Base-by-base conservation (phyloP, 2,329 filamentous ascomycete species). In the Rutstroemia sp. region DNA sequence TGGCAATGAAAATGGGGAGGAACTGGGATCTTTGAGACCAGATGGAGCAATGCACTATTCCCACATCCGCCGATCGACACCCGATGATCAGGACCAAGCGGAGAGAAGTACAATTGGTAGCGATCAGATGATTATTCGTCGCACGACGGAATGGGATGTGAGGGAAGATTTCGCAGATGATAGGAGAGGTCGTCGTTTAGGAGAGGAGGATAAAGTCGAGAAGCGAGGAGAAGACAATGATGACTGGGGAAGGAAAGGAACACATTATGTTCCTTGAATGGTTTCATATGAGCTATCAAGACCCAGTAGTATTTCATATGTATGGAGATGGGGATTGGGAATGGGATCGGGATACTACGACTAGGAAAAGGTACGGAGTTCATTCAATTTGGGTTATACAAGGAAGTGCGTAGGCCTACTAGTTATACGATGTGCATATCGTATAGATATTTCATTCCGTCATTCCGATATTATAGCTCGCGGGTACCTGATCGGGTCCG, bases 41-140 rank as follows among this genome's bases (percentile, higher is more conserved):
- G 60, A 62, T 30, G 51, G 58, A 6, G 57, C 55, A 4, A 56
- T 44, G 36, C 51, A 48, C 19, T 56, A 58, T 23, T 56, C 50
- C 6, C 56, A 55, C 21, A 57, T 62, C 9, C 30, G 57, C 3
- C 50, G 50, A 1, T 49, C 52, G 42, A 60, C 60, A 16, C 59
- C 60, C 17, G 58, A 56, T 19, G 40, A 57, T 39, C 53, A 56
- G 16, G 40, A 57, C 36, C 55, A 27, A 8, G 42, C 47, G 9
- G 54, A 57, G 23, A 54, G 57, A 25, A 60, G 57, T 38, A 57
- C 59, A 2, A 48, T 57, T 34, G 57, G 57, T 21, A 60, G 57
- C 27, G 57, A 60, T 16, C 54, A 57, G 23, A 60, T 60, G 61
- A 61, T 61, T 16, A 63, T 63, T 9, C 56, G 53, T 52, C 54